phyloP scores from a whole-genome alignment of 306 rosid species.

The Macrotyloma uniflorum region DNA sequence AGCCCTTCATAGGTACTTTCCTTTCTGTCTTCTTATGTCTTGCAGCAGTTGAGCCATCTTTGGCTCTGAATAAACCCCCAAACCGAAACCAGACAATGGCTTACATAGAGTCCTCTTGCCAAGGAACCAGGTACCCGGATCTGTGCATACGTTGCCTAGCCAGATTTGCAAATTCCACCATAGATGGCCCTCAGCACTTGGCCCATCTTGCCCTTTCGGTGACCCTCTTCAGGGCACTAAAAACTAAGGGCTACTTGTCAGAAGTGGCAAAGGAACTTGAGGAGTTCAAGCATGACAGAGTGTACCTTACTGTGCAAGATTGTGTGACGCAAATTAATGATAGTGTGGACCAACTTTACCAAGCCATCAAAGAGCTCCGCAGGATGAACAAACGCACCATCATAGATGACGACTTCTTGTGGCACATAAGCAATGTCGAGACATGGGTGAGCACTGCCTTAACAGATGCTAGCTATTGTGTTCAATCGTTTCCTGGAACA shows the following conservation, averaged over 20 bases:
- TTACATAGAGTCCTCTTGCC: conserved; percentile 53
- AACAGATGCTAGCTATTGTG: conserved; percentile 62
- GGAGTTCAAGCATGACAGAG: conserved; percentile 13
- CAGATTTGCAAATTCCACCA: conserved; percentile 33
- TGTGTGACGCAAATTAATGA: conserved; percentile 54
- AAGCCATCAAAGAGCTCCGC: conserved; percentile 53
- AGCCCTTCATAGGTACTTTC: conserved; percentile 32
- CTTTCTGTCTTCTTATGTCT: conserved; percentile 26
- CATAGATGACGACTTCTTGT: conserved; percentile 40
- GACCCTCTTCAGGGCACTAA: conserved; percentile 53
- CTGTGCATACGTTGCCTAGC: conserved; percentile 55
- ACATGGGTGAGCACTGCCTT: conserved; percentile 67
- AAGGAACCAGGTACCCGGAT: conserved; percentile 41
- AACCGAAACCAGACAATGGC: conserved; percentile 16
- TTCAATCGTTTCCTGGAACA: conserved; percentile 47
- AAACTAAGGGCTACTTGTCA: conserved; percentile 48
- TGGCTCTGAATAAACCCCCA: conserved; percentile 15
- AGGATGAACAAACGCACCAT: conserved; percentile 23
- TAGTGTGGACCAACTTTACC: conserved; percentile 59
- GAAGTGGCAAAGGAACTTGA: conserved; percentile 46
- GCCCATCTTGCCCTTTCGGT: conserved; percentile 52
- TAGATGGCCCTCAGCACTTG: conserved; percentile 46
- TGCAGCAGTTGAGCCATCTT: conserved; percentile 19
- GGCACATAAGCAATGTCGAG: conserved; percentile 69
- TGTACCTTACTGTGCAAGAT: conserved; percentile 49